Evolutionary conservation across 1,139 yeast species (phyloP).

Genomic region (Magnusiomyces tetraspermus): DNA sequence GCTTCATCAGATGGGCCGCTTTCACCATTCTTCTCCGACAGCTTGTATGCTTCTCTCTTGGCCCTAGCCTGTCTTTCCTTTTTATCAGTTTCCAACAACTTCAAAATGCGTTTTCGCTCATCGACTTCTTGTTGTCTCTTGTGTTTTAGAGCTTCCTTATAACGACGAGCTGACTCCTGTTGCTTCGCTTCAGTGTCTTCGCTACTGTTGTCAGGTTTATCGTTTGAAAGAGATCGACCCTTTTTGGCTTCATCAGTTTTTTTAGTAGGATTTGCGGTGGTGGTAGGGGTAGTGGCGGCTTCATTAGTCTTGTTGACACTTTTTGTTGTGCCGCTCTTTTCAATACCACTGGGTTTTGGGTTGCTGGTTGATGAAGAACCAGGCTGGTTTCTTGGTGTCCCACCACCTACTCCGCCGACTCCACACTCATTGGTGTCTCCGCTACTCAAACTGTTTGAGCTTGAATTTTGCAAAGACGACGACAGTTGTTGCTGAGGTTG

Average conservation of each 20-base stretch:
- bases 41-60: background rate
- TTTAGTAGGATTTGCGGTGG: background rate
- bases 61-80: slow-evolving; percentile 35
- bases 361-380: too few relatives aligned
- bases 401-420: too few relatives aligned
- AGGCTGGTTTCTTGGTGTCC: too few relatives aligned
- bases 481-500: too few relatives aligned
- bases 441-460: too few relatives aligned
- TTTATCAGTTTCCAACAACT: slow-evolving; percentile 43
- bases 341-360: too few relatives aligned
- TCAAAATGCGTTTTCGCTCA: slow-evolving; percentile 48
- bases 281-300: too few relatives aligned
- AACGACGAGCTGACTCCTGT: slow-evolving; percentile 19
- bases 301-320: too few relatives aligned
- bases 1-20: too few relatives aligned
- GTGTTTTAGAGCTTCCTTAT: slow-evolving; percentile 37
- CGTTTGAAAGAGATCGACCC: background rate
- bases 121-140: slow-evolving; percentile 37
- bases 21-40: background rate
- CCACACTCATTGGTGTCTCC: too few relatives aligned
- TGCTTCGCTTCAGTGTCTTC: background rate
- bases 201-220: background rate
- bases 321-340: too few relatives aligned
- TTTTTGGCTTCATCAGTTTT: background rate
- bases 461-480: too few relatives aligned